Evolutionary conservation across 2,329 filamentous ascomycete genomes (phyloP).

Genomic region (Colletotrichum melonis): DNA sequence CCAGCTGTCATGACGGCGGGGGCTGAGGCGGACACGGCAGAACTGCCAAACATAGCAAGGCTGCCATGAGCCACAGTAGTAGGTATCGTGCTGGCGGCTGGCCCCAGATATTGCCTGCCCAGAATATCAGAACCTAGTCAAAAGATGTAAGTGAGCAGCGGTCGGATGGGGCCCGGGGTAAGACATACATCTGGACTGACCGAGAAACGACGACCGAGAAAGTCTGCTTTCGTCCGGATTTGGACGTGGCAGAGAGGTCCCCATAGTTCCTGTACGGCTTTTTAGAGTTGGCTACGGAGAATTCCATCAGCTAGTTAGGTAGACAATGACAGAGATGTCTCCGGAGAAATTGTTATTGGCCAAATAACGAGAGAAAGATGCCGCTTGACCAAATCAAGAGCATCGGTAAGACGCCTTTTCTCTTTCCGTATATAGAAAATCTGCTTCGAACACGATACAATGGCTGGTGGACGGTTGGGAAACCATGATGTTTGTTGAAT

Average conservation of each 20-base stretch:
- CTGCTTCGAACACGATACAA: background rate
- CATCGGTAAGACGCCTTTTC: slow-evolving; percentile 11
- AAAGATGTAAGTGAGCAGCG: background rate
- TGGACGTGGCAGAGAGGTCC: background rate
- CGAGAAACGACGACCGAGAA: slow-evolving; percentile 15
- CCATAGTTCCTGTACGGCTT: background rate
- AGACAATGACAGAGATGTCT: slow-evolving; percentile 10
- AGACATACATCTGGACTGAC: slow-evolving; percentile 12
- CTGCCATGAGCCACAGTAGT: background rate
- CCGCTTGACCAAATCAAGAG: slow-evolving; percentile 16
- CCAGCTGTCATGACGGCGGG: slow-evolving; percentile 31
- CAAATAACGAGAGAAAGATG: slow-evolving; percentile 6
- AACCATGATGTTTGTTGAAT: background rate
- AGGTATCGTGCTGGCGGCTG: background rate
- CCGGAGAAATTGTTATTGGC: slow-evolving; percentile 1
- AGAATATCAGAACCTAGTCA: background rate
- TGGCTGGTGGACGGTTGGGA: background rate
- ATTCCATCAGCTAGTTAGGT: background rate
- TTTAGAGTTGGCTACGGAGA: background rate
- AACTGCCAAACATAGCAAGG: slow-evolving; percentile 19
- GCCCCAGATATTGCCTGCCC: slow-evolving; percentile 23
- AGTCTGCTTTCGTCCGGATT: slow-evolving; percentile 22
- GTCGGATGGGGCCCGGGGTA: slow-evolving; percentile 4
- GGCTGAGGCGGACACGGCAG: slow-evolving; percentile 10
- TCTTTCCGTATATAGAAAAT: slow-evolving; percentile 15